Conservation (phyloP, 305 asterid genomes). For the Vinca major region DNA sequence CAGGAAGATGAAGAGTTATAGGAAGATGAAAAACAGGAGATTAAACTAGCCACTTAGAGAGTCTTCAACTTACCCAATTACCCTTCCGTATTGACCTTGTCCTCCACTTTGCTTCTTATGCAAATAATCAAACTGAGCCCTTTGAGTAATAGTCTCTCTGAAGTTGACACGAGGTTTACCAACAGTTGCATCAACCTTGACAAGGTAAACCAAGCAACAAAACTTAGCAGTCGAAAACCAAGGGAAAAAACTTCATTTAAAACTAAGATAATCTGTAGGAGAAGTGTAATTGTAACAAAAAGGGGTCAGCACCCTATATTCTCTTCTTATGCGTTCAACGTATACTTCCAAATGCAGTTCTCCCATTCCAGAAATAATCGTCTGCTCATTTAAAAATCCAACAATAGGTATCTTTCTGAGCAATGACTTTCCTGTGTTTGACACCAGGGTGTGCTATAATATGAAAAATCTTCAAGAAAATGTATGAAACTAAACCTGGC, state of each 20-base stretch:
- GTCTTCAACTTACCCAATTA: slow-evolving; percentile 57
- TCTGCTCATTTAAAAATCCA: slow-evolving; percentile 43
- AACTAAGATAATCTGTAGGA: background rate
- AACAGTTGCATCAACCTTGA: slow-evolving; percentile 79
- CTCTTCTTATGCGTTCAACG: slow-evolving; percentile 96
- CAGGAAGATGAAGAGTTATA: background rate
- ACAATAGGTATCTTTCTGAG: slow-evolving; percentile 2
- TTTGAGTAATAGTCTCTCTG: slow-evolving; percentile 91
- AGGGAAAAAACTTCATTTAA: background rate
- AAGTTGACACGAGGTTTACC: slow-evolving; percentile 98
- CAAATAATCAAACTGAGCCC: slow-evolving; percentile 84
- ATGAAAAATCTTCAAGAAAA: slow-evolving; percentile 5
- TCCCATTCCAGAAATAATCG: slow-evolving; percentile 99
- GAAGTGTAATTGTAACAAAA: background rate
- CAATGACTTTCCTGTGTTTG: background rate
- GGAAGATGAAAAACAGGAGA: no score
- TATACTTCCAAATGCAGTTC: slow-evolving; percentile 94
- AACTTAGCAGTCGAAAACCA: background rate
- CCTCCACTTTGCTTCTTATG: slow-evolving; percentile 99
- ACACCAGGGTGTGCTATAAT: slow-evolving; percentile 6
- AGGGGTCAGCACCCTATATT: slow-evolving; percentile 60
- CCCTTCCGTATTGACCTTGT: slow-evolving; percentile 97
- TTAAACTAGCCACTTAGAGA: background rate
- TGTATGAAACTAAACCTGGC: slow-evolving; percentile 49
- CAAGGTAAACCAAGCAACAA: background rate